phyloP scores from a whole-genome alignment of 139 green algal genomes.

The Yamagishiella unicocca region DNA sequence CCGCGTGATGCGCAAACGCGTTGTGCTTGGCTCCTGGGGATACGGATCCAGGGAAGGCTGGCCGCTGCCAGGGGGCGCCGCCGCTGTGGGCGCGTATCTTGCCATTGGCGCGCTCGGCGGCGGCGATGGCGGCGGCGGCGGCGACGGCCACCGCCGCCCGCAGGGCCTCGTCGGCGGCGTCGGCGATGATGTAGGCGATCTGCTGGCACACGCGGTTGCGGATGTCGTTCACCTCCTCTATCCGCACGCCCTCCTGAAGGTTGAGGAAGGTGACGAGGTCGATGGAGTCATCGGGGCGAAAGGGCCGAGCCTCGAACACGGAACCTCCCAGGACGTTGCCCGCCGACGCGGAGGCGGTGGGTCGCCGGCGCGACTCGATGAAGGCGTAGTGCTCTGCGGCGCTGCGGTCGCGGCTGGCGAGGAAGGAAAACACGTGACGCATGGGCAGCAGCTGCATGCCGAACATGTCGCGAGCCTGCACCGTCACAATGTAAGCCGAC shows the following conservation, averaged over 20 bases:
- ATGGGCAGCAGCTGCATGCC: slow-evolving; percentile 37
- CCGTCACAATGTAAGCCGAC: slow-evolving; percentile 17
- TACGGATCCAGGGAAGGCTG: too few species aligned
- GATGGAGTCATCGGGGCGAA: background rate
- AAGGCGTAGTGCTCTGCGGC: background rate
- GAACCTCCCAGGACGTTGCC: background rate
- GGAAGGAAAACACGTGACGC: slow-evolving; percentile 6
- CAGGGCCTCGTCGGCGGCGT: slow-evolving; percentile 47
- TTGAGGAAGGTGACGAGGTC: slow-evolving; percentile 41
- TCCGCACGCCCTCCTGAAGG: slow-evolving; percentile 51
- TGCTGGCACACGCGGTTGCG: slow-evolving; percentile 34
- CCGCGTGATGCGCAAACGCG: background rate
- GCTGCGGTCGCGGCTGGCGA: background rate
- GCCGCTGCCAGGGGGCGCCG: slow-evolving; percentile 5
- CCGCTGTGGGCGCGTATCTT: background rate
- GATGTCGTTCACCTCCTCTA: slow-evolving; percentile 48
- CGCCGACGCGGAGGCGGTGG: background rate
- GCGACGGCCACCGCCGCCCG: slow-evolving; percentile 9
- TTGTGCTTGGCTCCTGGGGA: too few species aligned
- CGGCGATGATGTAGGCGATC: slow-evolving; percentile 54
- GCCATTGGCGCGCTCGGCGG: slow-evolving; percentile 32
- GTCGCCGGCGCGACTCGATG: slow-evolving; percentile 1
- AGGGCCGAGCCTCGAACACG: background rate
- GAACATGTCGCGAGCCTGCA: slow-evolving; percentile 47
- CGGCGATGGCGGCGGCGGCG: slow-evolving; percentile 25